phyloP scores from a whole-genome alignment of 2,329 filamentous ascomycete species.

The Thelonectria blattea region DNA sequence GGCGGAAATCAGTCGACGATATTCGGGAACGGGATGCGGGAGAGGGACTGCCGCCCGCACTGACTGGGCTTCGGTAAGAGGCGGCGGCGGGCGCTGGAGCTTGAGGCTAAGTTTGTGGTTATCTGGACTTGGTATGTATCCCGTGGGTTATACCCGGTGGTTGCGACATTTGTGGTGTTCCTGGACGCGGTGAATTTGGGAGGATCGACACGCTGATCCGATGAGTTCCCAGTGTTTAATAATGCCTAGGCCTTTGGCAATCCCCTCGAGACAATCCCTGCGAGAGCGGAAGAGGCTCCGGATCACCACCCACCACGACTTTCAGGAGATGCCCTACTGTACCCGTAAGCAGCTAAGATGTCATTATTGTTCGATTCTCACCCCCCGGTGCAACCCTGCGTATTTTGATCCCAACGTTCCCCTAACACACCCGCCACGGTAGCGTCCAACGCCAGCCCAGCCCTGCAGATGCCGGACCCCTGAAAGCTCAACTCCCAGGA shows the following conservation, averaged over 20 bases:
- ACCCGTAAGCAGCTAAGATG: neutral
- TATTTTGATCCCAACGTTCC: neutral
- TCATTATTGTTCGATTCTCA: neutral
- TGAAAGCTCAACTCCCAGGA: neutral
- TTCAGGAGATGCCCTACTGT: neutral
- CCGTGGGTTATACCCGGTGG: neutral
- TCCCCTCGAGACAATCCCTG: slow-evolving; percentile 1
- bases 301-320: too few relatives aligned
- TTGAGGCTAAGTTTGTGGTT: too few relatives aligned
- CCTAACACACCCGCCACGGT: neutral
- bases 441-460: slow-evolving; percentile 7
- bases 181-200: neutral
- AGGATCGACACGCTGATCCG: slow-evolving; percentile 10
- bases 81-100: neutral
- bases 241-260: neutral
- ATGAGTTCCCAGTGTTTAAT: neutral
- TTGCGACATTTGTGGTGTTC: neutral
- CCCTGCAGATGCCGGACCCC: slow-evolving; percentile 3
- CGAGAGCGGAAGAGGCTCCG: slow-evolving; percentile 1
- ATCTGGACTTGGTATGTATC: too few relatives aligned
- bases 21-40: slow-evolving; percentile 4
- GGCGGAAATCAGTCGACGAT: slow-evolving; percentile 4
- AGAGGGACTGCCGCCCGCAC: neutral
- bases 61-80: slow-evolving; percentile 2
- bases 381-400: neutral